Evolutionary conservation across 805 yeast genomes (phyloP), one percentile per base, ranked within the genome.

Genomic region (Debaryomyces castellii): DNA sequence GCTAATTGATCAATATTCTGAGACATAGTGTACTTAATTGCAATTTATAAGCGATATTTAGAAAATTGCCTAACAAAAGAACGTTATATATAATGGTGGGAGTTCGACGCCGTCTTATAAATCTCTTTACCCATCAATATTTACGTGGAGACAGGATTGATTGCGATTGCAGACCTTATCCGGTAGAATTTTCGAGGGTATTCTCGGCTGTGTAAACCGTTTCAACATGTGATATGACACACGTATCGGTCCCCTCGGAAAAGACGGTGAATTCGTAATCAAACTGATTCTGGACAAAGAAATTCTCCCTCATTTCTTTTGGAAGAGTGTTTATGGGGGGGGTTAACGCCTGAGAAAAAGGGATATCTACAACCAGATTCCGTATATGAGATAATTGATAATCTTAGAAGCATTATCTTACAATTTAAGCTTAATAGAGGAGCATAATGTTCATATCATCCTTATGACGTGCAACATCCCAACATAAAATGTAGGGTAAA

Each of bases 1-100:
- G 96, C 88, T 66, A 77, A 76, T 55, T 74, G 75, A 69, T 91
- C 96, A 60, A 87, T 72, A 37, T 47, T 46, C 28, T 44, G 37
- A 27, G 40, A 34, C 47, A 45, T 45, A 16, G 12, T 45, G 24
- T 22, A 37, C 27, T 21, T 37, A 37, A 37, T 37, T 37, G 20
- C 23, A 22, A 37, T 22, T 37, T 37, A 21, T 14, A 18, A 35
- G 23, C 24, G 38, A 18, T 5, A 7, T 20, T 35, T 18, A 20
- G 18, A 35, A 30, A 30, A 30, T 30, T 30, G 34, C 20, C 34
- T 14, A 30, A 30, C 34, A 17, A 14, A 30, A 30, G 34, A 30
- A 30, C 28, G 28, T 16, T 30, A 30, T 30, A 30, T 30, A 30
- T 30, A 30, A 14, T 30, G 16, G 14, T 4, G 20, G 12, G 20